Conservation (phyloP, 169 alveolate species). For the Eimeria praecox region DNA sequence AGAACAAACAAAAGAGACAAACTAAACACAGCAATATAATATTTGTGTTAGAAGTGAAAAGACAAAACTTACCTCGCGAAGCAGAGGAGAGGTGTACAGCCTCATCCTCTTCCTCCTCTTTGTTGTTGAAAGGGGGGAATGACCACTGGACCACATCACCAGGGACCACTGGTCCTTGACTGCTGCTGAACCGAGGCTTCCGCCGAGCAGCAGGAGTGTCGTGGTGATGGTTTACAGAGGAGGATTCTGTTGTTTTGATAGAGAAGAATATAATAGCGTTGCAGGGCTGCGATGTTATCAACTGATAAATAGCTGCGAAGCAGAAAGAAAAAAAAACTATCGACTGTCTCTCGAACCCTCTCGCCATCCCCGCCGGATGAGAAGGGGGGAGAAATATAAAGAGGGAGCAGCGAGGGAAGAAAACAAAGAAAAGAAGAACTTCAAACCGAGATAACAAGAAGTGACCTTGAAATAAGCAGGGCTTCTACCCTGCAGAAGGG, state of each 20-base stretch:
- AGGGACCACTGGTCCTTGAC: neutral
- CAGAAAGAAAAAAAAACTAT: neutral
- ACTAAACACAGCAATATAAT: neutral
- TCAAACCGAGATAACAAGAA: neutral
- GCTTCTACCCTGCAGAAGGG: neutral
- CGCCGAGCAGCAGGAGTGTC: neutral
- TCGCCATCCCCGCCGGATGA: neutral
- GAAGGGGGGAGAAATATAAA: neutral
- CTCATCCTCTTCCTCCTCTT: neutral
- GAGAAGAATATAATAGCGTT: neutral
- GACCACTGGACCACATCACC: slow-evolving; percentile 2
- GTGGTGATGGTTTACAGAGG: neutral
- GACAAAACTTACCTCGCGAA: neutral
- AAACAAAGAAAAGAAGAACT: neutral
- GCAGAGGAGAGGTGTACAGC: too few relatives aligned
- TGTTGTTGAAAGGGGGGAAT: neutral
- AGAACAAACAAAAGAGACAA: neutral
- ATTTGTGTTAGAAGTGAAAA: too few relatives aligned
- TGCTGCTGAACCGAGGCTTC: neutral
- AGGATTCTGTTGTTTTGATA: neutral
- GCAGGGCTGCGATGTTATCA: neutral
- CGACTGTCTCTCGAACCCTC: neutral
- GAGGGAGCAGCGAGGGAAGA: neutral
- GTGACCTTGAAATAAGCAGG: neutral
- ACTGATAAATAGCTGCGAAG: neutral